Evolutionary conservation across 2,329 filamentous ascomycete species (phyloP), one percentile per base, ranked within the genome.

Genomic region (Ascosphaera acerosa): DNA sequence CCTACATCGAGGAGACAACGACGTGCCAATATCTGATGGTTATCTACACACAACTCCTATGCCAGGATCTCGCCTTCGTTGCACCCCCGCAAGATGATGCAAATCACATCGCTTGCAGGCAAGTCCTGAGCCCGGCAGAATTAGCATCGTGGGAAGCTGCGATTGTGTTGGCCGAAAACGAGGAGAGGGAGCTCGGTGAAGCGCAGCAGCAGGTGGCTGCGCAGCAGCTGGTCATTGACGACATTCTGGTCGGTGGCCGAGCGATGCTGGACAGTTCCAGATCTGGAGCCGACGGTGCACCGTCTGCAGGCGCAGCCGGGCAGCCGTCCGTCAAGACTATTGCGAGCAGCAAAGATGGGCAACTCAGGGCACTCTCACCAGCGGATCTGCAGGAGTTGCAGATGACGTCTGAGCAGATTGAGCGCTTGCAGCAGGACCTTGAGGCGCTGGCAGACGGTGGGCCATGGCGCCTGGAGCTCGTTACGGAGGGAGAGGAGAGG

Each of bases 11-110:
- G 50, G 82, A 92, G 49, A 69, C 84, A 1, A 76, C 74, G 2
- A 91, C 80, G 7, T 92, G 82, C 53, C 70, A 78, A 9, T 92
- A 92, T 47, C 61, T 91, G 33, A 91, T 92, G 81, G 69, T 90
- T 18, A 67, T 92, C 38, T 76, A 90, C 47, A 91, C 82, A 0
- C 78, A 81, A 0, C 70, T 80, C 1, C 66, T 92, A 9, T 92
- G 82, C 54, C 68, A 74, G 45, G 82, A 92, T 41, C 67, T 78
- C 6, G 80, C 80, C 6, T 92, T 92, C 48, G 58, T 75, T 33
- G 81, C 82, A 0, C 77, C 80, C 0, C 69, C 75, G 41, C 72
- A 78, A 37, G 74, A 75, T 33, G 66, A 67, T 35, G 71, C 78
- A 4, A 75, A 90, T 46, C 54, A 66, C 6, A 81, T 92, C 37